Percentiles rank a stretch among this genome's conserved stretches.
phyloP scores from a whole-genome alignment of 768 basidiomycete genomes.

The Termitomyces heimii region DNA sequence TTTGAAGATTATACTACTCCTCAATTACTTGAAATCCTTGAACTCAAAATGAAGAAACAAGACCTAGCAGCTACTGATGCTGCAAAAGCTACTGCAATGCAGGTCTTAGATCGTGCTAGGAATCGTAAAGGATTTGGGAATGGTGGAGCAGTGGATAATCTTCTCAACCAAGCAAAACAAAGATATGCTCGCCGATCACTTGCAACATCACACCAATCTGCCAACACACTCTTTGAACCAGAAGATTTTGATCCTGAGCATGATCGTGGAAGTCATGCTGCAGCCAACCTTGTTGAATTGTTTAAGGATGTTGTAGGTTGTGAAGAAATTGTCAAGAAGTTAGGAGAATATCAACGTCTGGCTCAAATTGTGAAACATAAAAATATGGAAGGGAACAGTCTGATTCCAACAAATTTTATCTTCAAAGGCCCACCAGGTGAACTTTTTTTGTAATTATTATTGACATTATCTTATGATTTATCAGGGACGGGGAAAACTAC shows the following conservation, averaged over 20 bases:
- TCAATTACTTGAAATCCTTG: not conserved
- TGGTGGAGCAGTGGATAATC: not conserved
- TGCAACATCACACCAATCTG: not conserved
- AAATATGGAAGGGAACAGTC: not conserved
- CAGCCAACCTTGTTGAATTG: slow-evolving; percentile 38
- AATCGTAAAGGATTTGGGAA: not conserved
- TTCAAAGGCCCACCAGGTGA: not conserved
- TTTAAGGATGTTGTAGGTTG: not conserved
- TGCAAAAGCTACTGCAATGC: not conserved
- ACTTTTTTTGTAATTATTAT: not conserved
- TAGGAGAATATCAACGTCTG: not conserved
- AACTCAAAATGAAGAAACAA: not conserved
- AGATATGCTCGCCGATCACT: not conserved
- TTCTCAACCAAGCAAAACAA: not conserved
- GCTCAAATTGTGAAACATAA: not conserved
- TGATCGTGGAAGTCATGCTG: slow-evolving; percentile 41
- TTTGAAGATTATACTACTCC: not conserved
- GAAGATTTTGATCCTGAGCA: slow-evolving; percentile 63
- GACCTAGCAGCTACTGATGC: not conserved
- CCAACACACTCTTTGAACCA: not conserved
- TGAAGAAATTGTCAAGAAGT: not conserved
- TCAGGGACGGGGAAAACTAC: slow-evolving; percentile 63
- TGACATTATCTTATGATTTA: not conserved
- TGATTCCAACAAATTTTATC: not conserved
- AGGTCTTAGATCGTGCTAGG: not conserved